Conservation (phyloP, 441 rosid species). For the Pelargonium australe region DNA sequence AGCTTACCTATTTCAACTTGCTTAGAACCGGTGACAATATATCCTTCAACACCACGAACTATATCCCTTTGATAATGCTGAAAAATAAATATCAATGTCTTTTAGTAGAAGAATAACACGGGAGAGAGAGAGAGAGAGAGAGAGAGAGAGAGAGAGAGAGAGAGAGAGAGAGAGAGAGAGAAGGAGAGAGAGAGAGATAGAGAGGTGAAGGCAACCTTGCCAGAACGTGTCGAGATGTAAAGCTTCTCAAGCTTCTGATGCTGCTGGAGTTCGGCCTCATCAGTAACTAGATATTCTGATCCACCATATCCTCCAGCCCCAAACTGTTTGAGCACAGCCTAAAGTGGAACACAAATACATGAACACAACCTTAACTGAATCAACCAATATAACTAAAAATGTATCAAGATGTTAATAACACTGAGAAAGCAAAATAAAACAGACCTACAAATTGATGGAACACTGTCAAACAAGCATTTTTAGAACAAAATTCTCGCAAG, state of each 20-base stretch:
- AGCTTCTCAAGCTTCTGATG: conserved; percentile 94
- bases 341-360: conserved; percentile 13
- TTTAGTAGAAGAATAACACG: conserved; percentile 3
- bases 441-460: not conserved
- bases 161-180: conserved; percentile 1
- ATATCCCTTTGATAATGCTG: conserved; percentile 92
- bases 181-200: not conserved
- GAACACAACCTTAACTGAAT: not conserved
- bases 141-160: conserved; percentile 4
- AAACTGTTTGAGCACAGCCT: conserved; percentile 92
- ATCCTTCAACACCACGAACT: conserved; percentile 86
- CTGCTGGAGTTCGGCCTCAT: conserved; percentile 64
- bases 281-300: conserved; percentile 53
- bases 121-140: not conserved
- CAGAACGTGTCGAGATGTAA: conserved; percentile 80
- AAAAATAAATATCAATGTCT: conserved; percentile 15
- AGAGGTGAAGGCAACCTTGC: conserved; percentile 48
- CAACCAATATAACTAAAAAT: not conserved
- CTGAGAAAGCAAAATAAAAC: not conserved
- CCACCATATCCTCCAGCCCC: conserved; percentile 86
- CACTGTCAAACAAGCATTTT: not conserved
- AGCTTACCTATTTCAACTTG: conserved; percentile 83
- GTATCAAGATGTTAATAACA: not conserved
- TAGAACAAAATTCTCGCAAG: not conserved
- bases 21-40: conserved; percentile 72